A percentile compares a stretch with the other conserved stretches of the same genome.
phyloP scores from a whole-genome alignment of 148 eudicot species.

The Silene conica region DNA sequence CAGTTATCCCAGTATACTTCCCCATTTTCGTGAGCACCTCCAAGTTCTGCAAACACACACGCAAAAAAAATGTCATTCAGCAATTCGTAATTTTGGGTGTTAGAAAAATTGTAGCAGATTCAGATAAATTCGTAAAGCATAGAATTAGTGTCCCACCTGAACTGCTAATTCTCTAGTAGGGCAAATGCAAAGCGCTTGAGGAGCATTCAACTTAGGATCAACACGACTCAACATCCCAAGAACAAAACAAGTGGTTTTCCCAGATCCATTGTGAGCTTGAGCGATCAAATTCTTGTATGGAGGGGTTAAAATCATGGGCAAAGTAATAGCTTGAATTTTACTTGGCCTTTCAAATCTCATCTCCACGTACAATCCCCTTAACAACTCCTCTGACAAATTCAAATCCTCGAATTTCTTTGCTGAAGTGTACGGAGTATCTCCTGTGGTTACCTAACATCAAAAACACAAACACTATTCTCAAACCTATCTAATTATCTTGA shows the following conservation, averaged over 20 bases:
- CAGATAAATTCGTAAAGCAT: neutral
- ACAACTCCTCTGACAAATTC: conserved; percentile 58
- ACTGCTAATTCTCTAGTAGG: conserved; percentile 85
- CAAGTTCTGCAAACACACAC: conserved; percentile 47
- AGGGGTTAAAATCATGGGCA: conserved; percentile 69
- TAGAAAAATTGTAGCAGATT: too few relatives aligned
- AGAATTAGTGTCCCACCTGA: conserved; percentile 46
- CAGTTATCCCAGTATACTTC: conserved; percentile 67
- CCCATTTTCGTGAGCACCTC: conserved; percentile 87
- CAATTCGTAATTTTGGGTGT: neutral
- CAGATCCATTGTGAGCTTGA: conserved; percentile 93
- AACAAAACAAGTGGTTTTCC: conserved; percentile 89
- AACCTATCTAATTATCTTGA: too few relatives aligned
- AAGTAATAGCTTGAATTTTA: conserved; percentile 61
- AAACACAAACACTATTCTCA: too few relatives aligned
- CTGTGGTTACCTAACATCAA: conserved; percentile 47
- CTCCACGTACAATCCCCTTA: conserved; percentile 77
- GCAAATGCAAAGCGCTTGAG: conserved; percentile 88
- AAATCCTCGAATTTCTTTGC: conserved; percentile 79
- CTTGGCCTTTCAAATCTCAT: conserved; percentile 93
- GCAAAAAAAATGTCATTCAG: neutral
- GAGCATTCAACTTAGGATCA: conserved; percentile 52
- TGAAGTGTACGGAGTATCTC: conserved; percentile 76
- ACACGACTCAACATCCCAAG: conserved; percentile 89
- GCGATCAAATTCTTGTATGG: conserved; percentile 68